Evolutionary conservation across 1,139 yeast species (phyloP), one percentile per base, ranked within the genome.

Genomic region (Kodamaea ohmeri): DNA sequence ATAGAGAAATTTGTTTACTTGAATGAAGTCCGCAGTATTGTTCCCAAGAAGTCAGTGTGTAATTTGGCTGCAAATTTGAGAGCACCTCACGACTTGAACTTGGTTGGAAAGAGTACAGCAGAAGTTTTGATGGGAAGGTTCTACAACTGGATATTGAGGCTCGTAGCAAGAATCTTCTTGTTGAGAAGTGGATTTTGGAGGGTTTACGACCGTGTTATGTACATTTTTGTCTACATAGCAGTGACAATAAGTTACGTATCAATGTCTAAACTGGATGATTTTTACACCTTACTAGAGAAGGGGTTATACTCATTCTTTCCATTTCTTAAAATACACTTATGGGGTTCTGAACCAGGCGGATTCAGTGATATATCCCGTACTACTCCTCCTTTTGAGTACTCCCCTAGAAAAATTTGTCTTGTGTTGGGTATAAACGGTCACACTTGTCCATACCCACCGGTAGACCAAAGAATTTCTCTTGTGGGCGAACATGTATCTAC

Each of bases 371-470:
- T 13, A n/a, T 11, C 31, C 15, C 15, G 8, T 16, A 16, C 15
- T 9, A 20, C 17, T 16, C 16, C 29, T 13, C 29, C 29, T 9
- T 13, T 13, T 7, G 29, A 13, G 16, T 13, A 12, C 8, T 13
- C 20, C 12, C 32, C 32, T 19, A 9, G 25, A 3, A 18, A 15
- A 4, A 29, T 19, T 18, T 8, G 32, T 17, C 25, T 45, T 3
- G 17, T 45, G 4, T 29, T 42, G 8, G 18, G 29, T 8, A 9
- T 37, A 4, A 32, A 32, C 12, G 25, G 18, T 9, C 38, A 34
- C 17, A 6, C 24, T 6, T 16, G 40, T 5, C 25, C 40, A 6
- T 38, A 34, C 13, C 47, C 45, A 4, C 37, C 73, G 3, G 62
- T 58, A 6, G 44, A 68, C 6, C n/a, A n/a, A n/a, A n/a, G n/a